These are phyloP conservation scores for Haplosporangium sp. DNA, from an alignment of 371 early-diverging fungal genomes.

Conservation along the genomic window DNA sequence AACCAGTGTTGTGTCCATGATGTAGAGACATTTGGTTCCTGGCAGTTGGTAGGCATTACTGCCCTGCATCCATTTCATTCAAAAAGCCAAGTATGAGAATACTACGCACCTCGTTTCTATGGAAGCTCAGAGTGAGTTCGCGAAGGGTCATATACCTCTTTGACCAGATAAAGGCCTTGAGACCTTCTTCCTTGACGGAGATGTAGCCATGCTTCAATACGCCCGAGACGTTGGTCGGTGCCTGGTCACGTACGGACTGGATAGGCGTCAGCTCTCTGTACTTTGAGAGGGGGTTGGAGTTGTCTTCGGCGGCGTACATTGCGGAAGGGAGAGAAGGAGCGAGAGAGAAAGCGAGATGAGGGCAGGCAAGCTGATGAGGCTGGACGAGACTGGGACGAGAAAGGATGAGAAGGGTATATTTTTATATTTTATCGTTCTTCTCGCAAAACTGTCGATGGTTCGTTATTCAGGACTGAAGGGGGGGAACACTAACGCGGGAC, in stretches of 20 bases:
- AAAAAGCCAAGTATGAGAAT: background rate
- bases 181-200: constrained; percentile 89
- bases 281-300: constrained; percentile 45
- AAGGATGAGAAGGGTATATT: constrained; percentile 1
- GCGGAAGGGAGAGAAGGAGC: background rate
- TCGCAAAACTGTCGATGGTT: no score
- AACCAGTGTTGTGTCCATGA: no score
- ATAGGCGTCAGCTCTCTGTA: constrained; percentile 51
- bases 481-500: background rate
- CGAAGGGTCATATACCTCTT: constrained; percentile 91
- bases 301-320: constrained; percentile 48
- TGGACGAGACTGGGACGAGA: background rate
- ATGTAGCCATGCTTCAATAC: constrained; percentile 87
- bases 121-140: constrained; percentile 92
- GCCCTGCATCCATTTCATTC: background rate
- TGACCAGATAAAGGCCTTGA: constrained; percentile 92
- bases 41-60: no score
- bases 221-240: constrained; percentile 49
- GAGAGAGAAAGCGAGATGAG: constrained; percentile 2
- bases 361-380: background rate
- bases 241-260: constrained; percentile 41
- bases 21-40: no score
- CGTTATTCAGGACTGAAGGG: no score
- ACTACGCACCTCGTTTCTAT: constrained; percentile 80
- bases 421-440: background rate